Evolutionary conservation across 2,329 filamentous ascomycete species (phyloP).

Genomic region (Talaromyces sp.): DNA sequence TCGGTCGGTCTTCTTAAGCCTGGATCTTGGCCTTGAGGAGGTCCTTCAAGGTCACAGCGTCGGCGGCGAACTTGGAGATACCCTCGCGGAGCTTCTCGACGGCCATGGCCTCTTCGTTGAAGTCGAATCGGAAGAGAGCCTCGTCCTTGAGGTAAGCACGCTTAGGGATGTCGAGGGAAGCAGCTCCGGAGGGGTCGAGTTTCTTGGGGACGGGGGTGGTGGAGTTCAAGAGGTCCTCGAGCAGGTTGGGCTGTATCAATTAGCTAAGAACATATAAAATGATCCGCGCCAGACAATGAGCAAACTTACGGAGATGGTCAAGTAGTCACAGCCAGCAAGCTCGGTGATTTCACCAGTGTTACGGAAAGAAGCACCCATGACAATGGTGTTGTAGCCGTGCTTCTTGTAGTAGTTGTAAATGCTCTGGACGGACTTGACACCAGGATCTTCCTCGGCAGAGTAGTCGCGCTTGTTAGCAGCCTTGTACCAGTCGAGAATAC

Average conservation of each 20-base stretch:
- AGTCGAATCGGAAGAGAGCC: constrained; percentile 91
- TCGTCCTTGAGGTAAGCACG: constrained; percentile 88
- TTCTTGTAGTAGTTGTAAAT: constrained; percentile 99
- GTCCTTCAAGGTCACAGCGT: constrained; percentile 88
- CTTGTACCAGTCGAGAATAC: constrained; percentile 99
- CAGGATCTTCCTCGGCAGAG: constrained; percentile 84
- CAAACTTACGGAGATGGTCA: constrained; percentile 86
- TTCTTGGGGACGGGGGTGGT: constrained; percentile 81
- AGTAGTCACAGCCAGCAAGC: constrained; percentile 96
- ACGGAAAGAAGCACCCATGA: constrained; percentile 99
- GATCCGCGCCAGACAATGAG: not conserved
- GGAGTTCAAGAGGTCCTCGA: constrained; percentile 91
- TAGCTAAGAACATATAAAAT: constrained; percentile 19
- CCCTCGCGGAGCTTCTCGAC: constrained; percentile 99
- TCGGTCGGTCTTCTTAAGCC: constrained; percentile 29
- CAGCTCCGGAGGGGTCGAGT: constrained; percentile 69
- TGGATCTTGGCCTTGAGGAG: constrained; percentile 85
- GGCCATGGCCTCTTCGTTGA: constrained; percentile 99
- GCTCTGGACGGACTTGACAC: constrained; percentile 85
- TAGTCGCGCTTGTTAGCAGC: constrained; percentile 91
- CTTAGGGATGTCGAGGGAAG: constrained; percentile 74
- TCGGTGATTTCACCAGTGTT: constrained; percentile 96
- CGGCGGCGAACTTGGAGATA: constrained; percentile 98
- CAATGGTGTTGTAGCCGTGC: constrained; percentile 96
- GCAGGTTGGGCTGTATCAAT: constrained; percentile 69